Conservation (phyloP, 2,329 filamentous ascomycete genomes). For the Ophiostoma sp. region DNA sequence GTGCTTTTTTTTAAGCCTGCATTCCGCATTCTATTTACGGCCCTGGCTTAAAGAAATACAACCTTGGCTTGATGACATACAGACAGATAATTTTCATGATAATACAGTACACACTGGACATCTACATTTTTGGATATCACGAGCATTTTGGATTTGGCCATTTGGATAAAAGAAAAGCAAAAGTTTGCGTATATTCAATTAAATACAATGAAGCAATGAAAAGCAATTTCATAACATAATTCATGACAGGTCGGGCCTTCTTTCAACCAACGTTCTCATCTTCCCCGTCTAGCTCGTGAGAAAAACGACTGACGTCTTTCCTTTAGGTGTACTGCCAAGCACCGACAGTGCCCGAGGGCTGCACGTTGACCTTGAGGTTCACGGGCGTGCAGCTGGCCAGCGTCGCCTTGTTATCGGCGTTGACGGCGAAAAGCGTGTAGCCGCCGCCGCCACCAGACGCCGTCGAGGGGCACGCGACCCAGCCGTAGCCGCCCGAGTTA, state of each 20-base stretch:
- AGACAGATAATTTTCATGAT: neutral
- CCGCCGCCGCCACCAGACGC: slow-evolving; percentile 29
- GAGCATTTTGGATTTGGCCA: neutral
- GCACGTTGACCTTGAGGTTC: slow-evolving; percentile 35
- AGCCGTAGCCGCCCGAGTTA: slow-evolving; percentile 37
- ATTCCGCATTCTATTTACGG: neutral
- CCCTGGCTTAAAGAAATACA: neutral
- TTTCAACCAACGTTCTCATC: neutral
- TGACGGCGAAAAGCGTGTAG: slow-evolving; percentile 35
- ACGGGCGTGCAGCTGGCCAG: slow-evolving; percentile 33
- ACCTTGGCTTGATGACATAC: neutral
- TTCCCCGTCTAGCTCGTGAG: neutral
- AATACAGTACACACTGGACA: slow-evolving; percentile 8
- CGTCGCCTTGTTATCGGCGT: slow-evolving; percentile 32
- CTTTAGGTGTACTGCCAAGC: slow-evolving; percentile 38
- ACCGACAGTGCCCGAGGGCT: slow-evolving; percentile 31
- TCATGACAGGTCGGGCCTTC: neutral
- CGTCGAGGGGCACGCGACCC: slow-evolving; percentile 36
- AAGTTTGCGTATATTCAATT: neutral
- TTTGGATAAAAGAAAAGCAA: neutral
- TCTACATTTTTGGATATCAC: neutral
- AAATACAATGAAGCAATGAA: neutral
- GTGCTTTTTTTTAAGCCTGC: neutral
- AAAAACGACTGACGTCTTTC: neutral
- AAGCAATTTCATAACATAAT: neutral